Evolutionary conservation across 352 stramenopile species (phyloP).

Genomic region (Elongisporangium undulatum): DNA sequence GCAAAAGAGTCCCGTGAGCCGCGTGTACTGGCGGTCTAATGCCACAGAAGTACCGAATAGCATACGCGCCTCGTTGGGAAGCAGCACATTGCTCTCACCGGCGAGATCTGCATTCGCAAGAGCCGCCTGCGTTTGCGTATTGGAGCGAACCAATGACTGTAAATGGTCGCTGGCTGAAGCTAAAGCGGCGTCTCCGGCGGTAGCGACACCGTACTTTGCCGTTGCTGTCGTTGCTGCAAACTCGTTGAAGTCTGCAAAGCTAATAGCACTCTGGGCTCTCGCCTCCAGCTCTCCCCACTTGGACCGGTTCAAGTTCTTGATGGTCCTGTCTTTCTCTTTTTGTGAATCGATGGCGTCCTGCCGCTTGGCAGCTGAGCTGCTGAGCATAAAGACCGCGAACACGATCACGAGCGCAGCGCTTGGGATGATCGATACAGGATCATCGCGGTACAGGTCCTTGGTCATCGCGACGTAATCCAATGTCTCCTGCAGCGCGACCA

Average conservation of each 20-base stretch:
- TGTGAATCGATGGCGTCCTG: conserved; percentile 30
- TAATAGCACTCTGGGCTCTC: conserved; percentile 19
- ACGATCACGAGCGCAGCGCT: conserved; percentile 33
- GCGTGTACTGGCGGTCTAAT: conserved; percentile 31
- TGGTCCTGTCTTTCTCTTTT: conserved; percentile 44
- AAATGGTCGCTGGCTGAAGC: conserved; percentile 1
- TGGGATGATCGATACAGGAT: conserved; percentile 45
- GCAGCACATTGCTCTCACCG: conserved; percentile 9
- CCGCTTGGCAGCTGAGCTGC: conserved; percentile 22
- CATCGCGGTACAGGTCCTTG: conserved; percentile 56
- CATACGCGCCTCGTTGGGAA: conserved; percentile 36
- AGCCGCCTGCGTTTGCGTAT: conserved; percentile 6
- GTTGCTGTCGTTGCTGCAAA: conserved; percentile 11
- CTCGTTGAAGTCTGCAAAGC: conserved; percentile 47
- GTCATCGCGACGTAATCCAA: conserved; percentile 58
- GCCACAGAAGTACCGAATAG: conserved; percentile 36
- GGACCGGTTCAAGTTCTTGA: conserved; percentile 51
- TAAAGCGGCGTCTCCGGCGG: conserved; percentile 9
- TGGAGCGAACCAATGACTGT: conserved; percentile 4
- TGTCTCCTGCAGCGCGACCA: conserved; percentile 57
- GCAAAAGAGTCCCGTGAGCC: conserved; percentile 23
- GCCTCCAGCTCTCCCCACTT: conserved; percentile 63
- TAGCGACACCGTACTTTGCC: background rate
- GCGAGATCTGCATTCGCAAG: background rate
- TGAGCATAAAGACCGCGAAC: conserved; percentile 26